Evolutionary conservation across 2,329 filamentous ascomycete species (phyloP).

Genomic region (Cladorrhinum sp.): DNA sequence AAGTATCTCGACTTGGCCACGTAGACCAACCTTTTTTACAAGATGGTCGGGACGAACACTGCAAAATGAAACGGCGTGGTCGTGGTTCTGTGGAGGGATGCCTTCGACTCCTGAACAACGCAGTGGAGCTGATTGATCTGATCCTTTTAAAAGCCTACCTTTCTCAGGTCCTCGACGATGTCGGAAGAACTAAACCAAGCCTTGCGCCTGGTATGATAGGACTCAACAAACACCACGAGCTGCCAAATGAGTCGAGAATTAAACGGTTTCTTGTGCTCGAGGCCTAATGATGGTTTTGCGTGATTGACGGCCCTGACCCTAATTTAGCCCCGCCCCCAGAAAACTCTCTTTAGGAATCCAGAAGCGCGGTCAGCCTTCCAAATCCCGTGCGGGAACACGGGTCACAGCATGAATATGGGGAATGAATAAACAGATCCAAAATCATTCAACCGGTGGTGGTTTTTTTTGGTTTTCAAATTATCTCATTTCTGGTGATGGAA

Average conservation of each 20-base stretch:
- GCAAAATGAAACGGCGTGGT: background rate
- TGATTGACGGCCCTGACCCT: background rate
- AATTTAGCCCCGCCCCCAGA: constrained; percentile 2
- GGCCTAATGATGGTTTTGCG: background rate
- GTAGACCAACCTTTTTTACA: background rate
- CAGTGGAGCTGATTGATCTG: background rate
- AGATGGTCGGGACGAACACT: background rate
- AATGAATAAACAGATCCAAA: background rate
- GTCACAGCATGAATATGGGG: background rate
- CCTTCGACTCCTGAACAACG: background rate
- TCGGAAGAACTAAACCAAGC: background rate
- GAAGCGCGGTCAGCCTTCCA: background rate
- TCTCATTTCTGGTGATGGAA: background rate
- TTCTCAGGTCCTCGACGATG: background rate
- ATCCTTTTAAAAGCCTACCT: background rate
- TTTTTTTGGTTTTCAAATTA: background rate
- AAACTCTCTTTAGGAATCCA: background rate
- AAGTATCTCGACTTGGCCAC: constrained; percentile 9
- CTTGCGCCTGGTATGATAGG: background rate
- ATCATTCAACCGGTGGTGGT: background rate
- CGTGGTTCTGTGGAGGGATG: background rate
- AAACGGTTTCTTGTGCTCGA: background rate
- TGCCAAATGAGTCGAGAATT: background rate
- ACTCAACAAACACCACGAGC: background rate
- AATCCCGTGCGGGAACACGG: background rate